Percentiles rank a stretch among this genome's conserved stretches.
Evolutionary conservation across 495 filamentous ascomycete species (phyloP).

Genomic region (Lophiostoma macrostomum): DNA sequence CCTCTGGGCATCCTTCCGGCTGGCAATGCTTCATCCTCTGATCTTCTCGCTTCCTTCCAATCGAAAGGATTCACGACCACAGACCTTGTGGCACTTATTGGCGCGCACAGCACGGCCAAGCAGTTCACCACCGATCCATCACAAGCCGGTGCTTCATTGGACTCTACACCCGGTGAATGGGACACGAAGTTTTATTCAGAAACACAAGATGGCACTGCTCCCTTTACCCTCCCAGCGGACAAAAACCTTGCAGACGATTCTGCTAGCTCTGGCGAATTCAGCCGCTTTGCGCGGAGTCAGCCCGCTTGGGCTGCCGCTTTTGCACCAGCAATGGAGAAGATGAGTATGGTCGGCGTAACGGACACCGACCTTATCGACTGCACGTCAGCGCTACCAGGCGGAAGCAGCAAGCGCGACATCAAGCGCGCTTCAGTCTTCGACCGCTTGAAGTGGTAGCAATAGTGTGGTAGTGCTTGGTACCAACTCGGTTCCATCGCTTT

Average conservation of each 20-base stretch:
- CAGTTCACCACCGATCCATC: slow-evolving; percentile 24
- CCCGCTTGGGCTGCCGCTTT: slow-evolving; percentile 29
- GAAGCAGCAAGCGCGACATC: slow-evolving; percentile 26
- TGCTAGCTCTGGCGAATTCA: not conserved
- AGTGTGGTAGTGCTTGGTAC: not conserved
- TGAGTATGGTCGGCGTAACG: slow-evolving; percentile 30
- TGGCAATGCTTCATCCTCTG: not conserved
- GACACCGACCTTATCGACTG: slow-evolving; percentile 27
- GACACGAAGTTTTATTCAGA: slow-evolving; percentile 30
- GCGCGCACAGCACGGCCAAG: slow-evolving; percentile 29
- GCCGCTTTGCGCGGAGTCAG: slow-evolving; percentile 27
- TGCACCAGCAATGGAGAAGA: slow-evolving; percentile 30
- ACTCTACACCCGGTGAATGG: slow-evolving; percentile 33
- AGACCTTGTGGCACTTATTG: slow-evolving; percentile 34
- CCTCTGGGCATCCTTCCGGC: slow-evolving; percentile 26
- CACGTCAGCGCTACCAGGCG: slow-evolving; percentile 25
- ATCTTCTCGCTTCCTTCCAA: slow-evolving; percentile 26
- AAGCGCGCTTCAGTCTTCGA: slow-evolving; percentile 13
- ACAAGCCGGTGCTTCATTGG: slow-evolving; percentile 21
- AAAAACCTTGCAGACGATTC: slow-evolving; percentile 23
- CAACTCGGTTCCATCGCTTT: not conserved
- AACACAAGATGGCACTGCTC: slow-evolving; percentile 16
- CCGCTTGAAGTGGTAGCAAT: slow-evolving; percentile 3
- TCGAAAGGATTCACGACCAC: slow-evolving; percentile 32
- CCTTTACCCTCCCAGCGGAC: slow-evolving; percentile 32